phyloP scores from a whole-genome alignment of 257 asterid genomes.

The Lantana camara region DNA sequence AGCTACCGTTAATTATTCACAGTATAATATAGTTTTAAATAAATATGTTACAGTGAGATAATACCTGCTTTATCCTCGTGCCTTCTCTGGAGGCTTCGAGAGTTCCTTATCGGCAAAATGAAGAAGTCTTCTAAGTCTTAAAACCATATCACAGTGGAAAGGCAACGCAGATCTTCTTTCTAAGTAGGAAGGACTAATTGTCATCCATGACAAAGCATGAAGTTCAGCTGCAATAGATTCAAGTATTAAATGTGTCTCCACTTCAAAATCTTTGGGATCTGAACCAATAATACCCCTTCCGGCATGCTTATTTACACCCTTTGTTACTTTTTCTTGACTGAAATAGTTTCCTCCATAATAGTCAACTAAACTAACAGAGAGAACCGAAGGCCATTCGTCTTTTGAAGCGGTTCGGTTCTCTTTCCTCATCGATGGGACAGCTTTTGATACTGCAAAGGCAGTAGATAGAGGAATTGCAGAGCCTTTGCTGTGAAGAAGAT shows the following conservation, averaged over 20 bases:
- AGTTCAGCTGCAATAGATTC: conserved; percentile 91
- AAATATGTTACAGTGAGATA: conserved; percentile 21
- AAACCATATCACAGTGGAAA: conserved; percentile 92
- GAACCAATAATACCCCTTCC: conserved; percentile 54
- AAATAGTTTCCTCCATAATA: conserved; percentile 74
- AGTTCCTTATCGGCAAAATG: conserved; percentile 94
- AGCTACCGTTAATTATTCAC: conserved; percentile 31
- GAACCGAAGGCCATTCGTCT: conserved; percentile 97
- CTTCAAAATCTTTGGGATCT: conserved; percentile 67
- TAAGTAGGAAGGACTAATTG: conserved; percentile 84
- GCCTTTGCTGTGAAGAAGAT: conserved; percentile 96
- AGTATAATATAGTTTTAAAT: background rate
- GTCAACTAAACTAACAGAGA: conserved; percentile 82
- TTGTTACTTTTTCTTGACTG: conserved; percentile 59
- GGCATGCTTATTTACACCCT: conserved; percentile 51
- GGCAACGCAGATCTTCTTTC: conserved; percentile 92
- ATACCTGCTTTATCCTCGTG: conserved; percentile 31
- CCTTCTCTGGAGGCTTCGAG: conserved; percentile 69
- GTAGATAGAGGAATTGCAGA: conserved; percentile 89
- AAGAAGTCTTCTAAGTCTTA: conserved; percentile 89
- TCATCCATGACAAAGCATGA: conserved; percentile 98
- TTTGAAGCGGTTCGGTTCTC: conserved; percentile 58
- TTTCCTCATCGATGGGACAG: conserved; percentile 91
- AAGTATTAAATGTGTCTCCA: conserved; percentile 64
- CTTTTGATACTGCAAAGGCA: conserved; percentile 88